A percentile compares a stretch with the other conserved stretches of the same genome.
These are phyloP conservation scores for Zymoseptoria passerinii DNA, from an alignment of 2,329 filamentous ascomycete species.

Conservation along the genomic window DNA sequence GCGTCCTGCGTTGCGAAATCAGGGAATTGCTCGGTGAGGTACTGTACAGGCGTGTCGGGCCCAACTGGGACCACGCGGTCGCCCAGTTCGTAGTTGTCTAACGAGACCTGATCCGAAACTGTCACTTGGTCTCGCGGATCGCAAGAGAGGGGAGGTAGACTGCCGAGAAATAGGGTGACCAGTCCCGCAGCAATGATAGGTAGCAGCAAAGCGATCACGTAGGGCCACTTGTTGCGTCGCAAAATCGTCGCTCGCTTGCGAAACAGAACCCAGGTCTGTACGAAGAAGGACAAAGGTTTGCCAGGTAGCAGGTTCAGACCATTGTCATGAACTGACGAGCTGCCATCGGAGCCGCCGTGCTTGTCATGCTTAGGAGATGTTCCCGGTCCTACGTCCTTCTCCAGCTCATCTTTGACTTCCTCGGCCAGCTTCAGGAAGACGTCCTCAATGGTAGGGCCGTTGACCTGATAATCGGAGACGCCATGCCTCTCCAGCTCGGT, in stretches of 20 bases:
- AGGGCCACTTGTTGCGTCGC: slow-evolving; percentile 69
- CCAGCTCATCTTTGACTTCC: slow-evolving; percentile 55
- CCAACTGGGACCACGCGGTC: slow-evolving; percentile 33
- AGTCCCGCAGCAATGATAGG: slow-evolving; percentile 73
- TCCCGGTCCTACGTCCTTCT: slow-evolving; percentile 20
- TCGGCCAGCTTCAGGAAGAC: slow-evolving; percentile 82
- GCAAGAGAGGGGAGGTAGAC: slow-evolving; percentile 44
- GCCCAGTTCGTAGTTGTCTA: slow-evolving; percentile 15
- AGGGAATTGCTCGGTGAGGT: slow-evolving; percentile 25
- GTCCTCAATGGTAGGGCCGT: slow-evolving; percentile 84
- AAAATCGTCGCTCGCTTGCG: slow-evolving; percentile 69
- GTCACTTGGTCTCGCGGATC: slow-evolving; percentile 32
- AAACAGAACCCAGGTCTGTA: slow-evolving; percentile 67
- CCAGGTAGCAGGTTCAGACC: slow-evolving; percentile 54
- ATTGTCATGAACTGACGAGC: slow-evolving; percentile 18
- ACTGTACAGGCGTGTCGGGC: slow-evolving; percentile 29
- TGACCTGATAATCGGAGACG: slow-evolving; percentile 72
- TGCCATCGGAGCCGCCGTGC: slow-evolving; percentile 2
- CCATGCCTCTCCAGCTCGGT: slow-evolving; percentile 56
- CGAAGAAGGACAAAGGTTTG: slow-evolving; percentile 56
- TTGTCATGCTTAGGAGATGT: slow-evolving; percentile 17
- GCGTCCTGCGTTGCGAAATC: slow-evolving; percentile 10
- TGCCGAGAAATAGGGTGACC: slow-evolving; percentile 65
- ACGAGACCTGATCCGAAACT: slow-evolving; percentile 10
- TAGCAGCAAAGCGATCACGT: slow-evolving; percentile 63